Conservation (phyloP, 305 asterid genomes). For the Salvia sclarea region DNA sequence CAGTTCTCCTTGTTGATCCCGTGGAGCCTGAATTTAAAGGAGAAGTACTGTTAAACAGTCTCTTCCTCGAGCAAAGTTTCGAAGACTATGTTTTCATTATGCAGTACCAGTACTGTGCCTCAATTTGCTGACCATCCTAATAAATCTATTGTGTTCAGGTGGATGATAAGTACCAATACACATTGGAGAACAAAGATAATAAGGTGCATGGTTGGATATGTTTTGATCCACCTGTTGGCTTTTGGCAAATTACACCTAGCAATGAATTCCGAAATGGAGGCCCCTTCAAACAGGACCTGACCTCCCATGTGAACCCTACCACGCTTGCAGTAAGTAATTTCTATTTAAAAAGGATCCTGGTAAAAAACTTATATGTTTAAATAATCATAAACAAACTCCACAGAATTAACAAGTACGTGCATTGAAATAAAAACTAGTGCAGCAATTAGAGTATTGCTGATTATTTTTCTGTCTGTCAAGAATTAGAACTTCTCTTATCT, state of each 20-base stretch:
- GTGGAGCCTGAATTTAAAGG: constrained; percentile 74
- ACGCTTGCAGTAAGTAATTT: constrained; percentile 58
- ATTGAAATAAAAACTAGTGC: background rate
- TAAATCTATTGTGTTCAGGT: constrained; percentile 45
- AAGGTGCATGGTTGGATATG: constrained; percentile 75
- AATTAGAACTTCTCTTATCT: constrained; percentile 16
- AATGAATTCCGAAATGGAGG: constrained; percentile 69
- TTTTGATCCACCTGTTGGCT: constrained; percentile 68
- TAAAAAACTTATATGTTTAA: background rate
- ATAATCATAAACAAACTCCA: background rate
- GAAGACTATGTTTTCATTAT: background rate
- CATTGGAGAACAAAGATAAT: constrained; percentile 58
- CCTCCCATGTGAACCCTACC: constrained; percentile 71
- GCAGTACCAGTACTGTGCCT: background rate
- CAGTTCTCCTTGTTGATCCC: constrained; percentile 68
- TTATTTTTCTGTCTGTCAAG: background rate
- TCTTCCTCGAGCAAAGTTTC: background rate
- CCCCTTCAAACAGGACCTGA: constrained; percentile 62
- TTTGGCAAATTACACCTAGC: constrained; percentile 76
- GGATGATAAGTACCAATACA: constrained; percentile 73
- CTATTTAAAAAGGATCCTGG: background rate
- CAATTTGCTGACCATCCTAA: constrained; percentile 3
- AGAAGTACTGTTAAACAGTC: constrained; percentile 46
- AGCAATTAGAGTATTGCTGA: background rate
- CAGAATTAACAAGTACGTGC: background rate